Evolutionary conservation across 2,329 filamentous ascomycete species (phyloP).

Genomic region (Pyrenophora seminiperda): DNA sequence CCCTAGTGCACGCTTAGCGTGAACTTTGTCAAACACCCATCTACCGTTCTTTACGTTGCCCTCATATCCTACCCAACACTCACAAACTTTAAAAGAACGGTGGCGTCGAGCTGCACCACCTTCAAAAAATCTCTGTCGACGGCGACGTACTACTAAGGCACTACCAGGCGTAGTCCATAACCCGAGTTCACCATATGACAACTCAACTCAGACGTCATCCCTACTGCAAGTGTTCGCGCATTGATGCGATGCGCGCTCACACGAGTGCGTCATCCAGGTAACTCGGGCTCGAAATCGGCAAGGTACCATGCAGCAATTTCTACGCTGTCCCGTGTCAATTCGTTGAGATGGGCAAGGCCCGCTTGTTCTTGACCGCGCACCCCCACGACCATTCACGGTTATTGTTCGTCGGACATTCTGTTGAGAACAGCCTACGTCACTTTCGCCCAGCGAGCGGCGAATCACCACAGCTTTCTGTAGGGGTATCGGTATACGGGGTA

Average conservation of each 20-base stretch:
- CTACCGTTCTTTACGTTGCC: neutral
- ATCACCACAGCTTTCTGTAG: neutral
- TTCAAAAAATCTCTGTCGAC: no score
- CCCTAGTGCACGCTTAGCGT: neutral
- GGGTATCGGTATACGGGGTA: neutral
- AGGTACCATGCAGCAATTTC: neutral
- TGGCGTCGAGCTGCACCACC: no score
- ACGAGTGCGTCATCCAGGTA: no score
- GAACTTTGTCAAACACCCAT: neutral
- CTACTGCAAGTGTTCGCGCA: no score
- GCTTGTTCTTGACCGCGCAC: constrained; percentile 3
- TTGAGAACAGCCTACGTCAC: neutral
- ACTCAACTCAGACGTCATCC: no score
- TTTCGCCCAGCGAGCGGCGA: neutral
- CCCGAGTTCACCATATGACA: no score
- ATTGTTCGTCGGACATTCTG: neutral
- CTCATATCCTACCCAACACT: neutral
- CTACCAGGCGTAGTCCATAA: no score
- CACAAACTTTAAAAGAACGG: no score
- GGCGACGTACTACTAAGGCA: no score
- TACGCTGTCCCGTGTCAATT: neutral
- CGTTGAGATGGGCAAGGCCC: neutral
- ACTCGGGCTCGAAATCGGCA: no score
- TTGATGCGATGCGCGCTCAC: no score
- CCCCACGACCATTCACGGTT: neutral